A percentile compares a stretch with the other conserved stretches of the same genome.
Evolutionary conservation across 441 rosid genomes (phyloP).

Genomic region (Syzygium syzygioides): DNA sequence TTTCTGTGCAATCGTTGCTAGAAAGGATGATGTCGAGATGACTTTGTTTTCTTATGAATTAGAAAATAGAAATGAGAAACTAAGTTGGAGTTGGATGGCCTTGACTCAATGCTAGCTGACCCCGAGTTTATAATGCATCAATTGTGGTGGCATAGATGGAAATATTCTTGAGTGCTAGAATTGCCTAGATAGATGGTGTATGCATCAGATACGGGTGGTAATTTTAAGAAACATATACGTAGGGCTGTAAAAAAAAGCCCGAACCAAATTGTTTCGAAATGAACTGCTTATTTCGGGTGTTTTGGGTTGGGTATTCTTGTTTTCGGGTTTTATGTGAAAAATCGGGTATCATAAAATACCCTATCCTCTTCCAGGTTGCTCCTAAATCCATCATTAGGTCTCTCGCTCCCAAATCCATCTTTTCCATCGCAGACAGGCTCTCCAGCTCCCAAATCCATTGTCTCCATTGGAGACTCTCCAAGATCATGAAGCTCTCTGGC

Average conservation of each 20-base stretch:
- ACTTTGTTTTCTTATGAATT: not conserved
- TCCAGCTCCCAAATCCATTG: too few species aligned
- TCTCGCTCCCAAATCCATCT: too few species aligned
- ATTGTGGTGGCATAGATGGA: not conserved
- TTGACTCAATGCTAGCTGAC: not conserved
- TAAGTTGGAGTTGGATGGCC: not conserved
- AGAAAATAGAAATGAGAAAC: not conserved
- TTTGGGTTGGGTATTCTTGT: not conserved
- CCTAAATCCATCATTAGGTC: not conserved
- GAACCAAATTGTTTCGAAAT: fast-evolving
- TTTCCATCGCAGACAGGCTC: not conserved
- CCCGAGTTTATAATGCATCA: not conserved
- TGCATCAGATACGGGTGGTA: too few species aligned
- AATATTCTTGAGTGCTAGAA: not conserved
- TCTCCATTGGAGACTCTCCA: not conserved
- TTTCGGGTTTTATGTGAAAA: too few species aligned
- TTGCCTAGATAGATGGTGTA: not conserved
- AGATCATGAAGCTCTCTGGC: not conserved
- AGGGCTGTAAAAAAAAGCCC: not conserved
- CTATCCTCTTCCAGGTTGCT: not conserved
- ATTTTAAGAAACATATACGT: not conserved
- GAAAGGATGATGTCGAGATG: not conserved
- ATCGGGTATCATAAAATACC: too few species aligned
- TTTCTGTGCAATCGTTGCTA: not conserved
- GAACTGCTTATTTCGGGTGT: not conserved